A percentile compares a stretch with the other conserved stretches of the same genome.
phyloP scores from a whole-genome alignment of 1,139 yeast genomes.

The Yamadazyma diddensiae region DNA sequence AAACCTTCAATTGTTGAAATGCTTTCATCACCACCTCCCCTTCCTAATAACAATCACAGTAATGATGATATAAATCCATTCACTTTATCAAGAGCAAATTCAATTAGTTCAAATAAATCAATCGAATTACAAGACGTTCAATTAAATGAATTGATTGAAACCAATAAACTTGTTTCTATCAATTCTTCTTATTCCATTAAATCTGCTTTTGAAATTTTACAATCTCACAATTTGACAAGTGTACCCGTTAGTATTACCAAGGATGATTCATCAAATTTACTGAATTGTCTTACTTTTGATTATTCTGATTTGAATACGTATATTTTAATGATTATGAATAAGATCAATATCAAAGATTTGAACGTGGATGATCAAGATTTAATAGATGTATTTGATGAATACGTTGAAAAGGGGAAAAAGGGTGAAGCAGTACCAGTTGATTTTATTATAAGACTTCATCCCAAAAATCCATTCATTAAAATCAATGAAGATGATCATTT shows the following conservation, averaged over 20 bases:
- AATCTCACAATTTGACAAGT: conserved; percentile 71
- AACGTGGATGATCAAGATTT: conserved; percentile 31
- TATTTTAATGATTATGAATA: conserved; percentile 69
- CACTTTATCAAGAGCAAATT: conserved; percentile 44
- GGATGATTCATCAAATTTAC: conserved; percentile 39
- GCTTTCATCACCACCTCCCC: conserved; percentile 80
- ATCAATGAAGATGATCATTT: conserved; percentile 67
- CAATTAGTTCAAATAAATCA: conserved; percentile 35
- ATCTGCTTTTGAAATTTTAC: conserved; percentile 78
- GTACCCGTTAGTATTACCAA: conserved; percentile 65
- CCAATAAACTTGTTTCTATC: conserved; percentile 71
- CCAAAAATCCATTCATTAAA: conserved; percentile 82
- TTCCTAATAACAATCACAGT: conserved; percentile 31
- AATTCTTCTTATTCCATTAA: conserved; percentile 68
- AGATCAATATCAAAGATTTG: conserved; percentile 43
- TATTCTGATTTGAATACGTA: conserved; percentile 89
- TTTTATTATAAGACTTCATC: conserved; percentile 73
- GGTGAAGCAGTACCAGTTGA: conserved; percentile 79
- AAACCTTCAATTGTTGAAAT: conserved; percentile 81
- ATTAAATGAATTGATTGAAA: conserved; percentile 71
- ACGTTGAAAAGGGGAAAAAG: conserved; percentile 44
- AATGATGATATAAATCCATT: conserved; percentile 35
- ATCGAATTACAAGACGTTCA: conserved; percentile 73
- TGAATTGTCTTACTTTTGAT: conserved; percentile 78
- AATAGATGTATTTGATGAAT: conserved; percentile 11